phyloP scores from a whole-genome alignment of 176 grass and related monocot species.

The sorghum (Sorghum bicolor) region DNA sequence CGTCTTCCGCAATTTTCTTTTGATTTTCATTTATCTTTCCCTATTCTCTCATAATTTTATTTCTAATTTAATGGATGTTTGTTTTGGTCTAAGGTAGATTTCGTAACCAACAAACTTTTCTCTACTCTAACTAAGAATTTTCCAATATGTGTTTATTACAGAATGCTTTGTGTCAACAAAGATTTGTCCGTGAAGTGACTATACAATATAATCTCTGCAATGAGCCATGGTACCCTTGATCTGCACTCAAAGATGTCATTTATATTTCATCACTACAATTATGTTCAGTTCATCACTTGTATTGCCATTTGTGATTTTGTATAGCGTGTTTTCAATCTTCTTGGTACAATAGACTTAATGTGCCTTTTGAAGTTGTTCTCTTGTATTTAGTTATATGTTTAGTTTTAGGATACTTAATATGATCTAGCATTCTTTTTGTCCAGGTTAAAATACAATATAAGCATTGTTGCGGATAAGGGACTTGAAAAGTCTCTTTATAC shows the following conservation, averaged over 20 bases:
- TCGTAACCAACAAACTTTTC: slow-evolving; percentile 6
- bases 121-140: background rate
- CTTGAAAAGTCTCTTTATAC: slow-evolving; percentile 84
- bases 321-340: background rate
- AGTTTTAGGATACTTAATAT: slow-evolving; percentile 7
- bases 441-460: slow-evolving; percentile 97
- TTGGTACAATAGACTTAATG: background rate
- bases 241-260: background rate
- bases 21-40: background rate
- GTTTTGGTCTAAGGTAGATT: slow-evolving; percentile 12
- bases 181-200: slow-evolving; percentile 87
- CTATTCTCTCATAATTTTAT: background rate
- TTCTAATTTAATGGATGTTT: background rate
- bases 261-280: background rate
- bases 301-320: background rate
- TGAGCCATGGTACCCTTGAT: slow-evolving; percentile 72
- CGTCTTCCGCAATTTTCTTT: slow-evolving; percentile 71
- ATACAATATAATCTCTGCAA: slow-evolving; percentile 96
- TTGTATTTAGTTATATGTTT: background rate
- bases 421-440: background rate
- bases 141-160: slow-evolving; percentile 36
- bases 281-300: background rate
- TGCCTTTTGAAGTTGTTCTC: background rate
- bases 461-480: slow-evolving; percentile 92
- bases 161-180: slow-evolving; percentile 92